These are phyloP conservation scores for Asclepias syriaca DNA, from an alignment of 257 asterid genomes.

Conservation along the genomic window DNA sequence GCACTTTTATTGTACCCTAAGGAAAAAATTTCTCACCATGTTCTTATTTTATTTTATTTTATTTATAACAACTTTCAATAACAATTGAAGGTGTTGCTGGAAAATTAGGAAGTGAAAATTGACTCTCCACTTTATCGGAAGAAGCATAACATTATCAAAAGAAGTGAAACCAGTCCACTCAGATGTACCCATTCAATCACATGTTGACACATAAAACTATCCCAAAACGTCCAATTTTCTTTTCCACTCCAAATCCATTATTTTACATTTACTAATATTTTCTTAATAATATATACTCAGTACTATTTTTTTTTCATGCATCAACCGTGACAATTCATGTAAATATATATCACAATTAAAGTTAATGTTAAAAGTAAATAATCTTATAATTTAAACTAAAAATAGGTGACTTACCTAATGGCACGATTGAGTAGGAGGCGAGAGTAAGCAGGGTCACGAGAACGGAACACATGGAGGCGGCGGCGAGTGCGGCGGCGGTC, in stretches of 20 bases:
- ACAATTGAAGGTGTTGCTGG: no score
- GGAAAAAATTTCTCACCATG: no score
- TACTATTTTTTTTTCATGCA: no score
- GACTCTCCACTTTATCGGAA: conserved; percentile 16
- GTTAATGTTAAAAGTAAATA: no score
- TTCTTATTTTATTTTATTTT: no score
- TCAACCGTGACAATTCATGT: no score
- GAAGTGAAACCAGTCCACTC: conserved; percentile 7
- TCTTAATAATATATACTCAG: no score
- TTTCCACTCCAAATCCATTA: neutral
- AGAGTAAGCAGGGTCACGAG: conserved; percentile 68
- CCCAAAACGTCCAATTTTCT: neutral
- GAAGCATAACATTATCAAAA: conserved; percentile 3
- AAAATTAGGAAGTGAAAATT: neutral
- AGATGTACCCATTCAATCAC: conserved; percentile 7
- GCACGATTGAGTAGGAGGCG: conserved; percentile 67
- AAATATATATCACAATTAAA: no score
- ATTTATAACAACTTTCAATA: no score
- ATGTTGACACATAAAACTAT: conserved; percentile 9
- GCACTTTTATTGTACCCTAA: no score
- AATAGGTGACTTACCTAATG: conserved; percentile 41
- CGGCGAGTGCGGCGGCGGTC: conserved; percentile 89
- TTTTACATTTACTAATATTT: no score
- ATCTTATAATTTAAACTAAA: no score
- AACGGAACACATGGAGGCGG: conserved; percentile 81